These are phyloP conservation scores for Boletus edulis DNA, from an alignment of 768 basidiomycete species.

Conservation along the genomic window DNA sequence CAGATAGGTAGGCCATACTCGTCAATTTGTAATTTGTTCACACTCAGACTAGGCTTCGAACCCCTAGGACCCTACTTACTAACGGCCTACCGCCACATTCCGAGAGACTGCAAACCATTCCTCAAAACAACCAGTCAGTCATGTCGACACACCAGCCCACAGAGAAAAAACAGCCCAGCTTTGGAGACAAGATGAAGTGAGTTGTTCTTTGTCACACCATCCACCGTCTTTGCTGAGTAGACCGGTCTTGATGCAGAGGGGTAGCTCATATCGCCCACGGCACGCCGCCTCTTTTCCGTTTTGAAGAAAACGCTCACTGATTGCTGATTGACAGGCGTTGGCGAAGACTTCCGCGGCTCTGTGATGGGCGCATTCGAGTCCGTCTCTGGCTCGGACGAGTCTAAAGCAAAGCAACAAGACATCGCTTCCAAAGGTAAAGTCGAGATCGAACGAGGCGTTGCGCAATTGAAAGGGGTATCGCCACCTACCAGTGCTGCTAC, in stretches of 20 bases:
- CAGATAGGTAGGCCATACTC: too few species aligned
- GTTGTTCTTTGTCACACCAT: not conserved
- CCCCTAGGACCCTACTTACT: too few species aligned
- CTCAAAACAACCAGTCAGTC: not conserved
- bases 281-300: constrained; percentile 1
- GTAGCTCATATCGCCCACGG: constrained; percentile 38
- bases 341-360: constrained; percentile 46
- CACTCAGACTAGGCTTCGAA: too few species aligned
- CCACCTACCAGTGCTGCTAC: not conserved
- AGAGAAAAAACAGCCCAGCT: constrained; percentile 1
- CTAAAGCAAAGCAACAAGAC: constrained; percentile 33
- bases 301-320: not conserved
- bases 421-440: constrained; percentile 36
- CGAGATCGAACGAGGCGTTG: constrained; percentile 41
- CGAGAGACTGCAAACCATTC: too few species aligned
- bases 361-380: constrained; percentile 40
- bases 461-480: constrained; percentile 21
- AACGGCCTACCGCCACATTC: too few species aligned
- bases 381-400: constrained; percentile 22
- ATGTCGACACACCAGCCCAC: constrained; percentile 2
- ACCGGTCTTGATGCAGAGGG: constrained; percentile 24
- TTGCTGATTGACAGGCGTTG: constrained; percentile 32
- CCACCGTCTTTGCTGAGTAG: not conserved
- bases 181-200: constrained; percentile 18
- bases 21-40: too few species aligned